Evolutionary conservation across 192 early-diverging fungal genomes (phyloP).

Genomic region (Backusella psychrophila): DNA sequence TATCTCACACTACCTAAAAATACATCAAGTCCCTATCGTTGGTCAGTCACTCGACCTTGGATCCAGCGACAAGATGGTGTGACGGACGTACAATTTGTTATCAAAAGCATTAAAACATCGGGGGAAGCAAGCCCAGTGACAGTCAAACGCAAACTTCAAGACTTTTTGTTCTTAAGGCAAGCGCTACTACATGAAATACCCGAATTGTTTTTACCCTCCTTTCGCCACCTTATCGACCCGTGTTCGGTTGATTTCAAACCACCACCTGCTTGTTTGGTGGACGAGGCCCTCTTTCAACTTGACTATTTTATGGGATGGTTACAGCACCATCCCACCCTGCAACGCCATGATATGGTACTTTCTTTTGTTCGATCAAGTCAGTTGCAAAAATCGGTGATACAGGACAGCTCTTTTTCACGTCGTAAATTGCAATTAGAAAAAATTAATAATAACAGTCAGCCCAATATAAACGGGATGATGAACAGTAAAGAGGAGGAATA

Average conservation of each 20-base stretch:
- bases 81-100: constrained; percentile 35
- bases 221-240: constrained; percentile 38
- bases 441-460: constrained; percentile 32
- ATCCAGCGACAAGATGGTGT: constrained; percentile 26
- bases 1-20: background rate
- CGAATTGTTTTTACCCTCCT: constrained; percentile 43
- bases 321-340: constrained; percentile 38
- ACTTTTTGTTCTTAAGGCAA: constrained; percentile 42
- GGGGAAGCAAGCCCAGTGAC: constrained; percentile 30
- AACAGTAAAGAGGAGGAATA: constrained; percentile 39
- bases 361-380: constrained; percentile 42
- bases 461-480: constrained; percentile 17
- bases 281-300: constrained; percentile 26
- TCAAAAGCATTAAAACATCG: constrained; percentile 39
- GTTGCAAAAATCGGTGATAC: constrained; percentile 35
- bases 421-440: constrained; percentile 42
- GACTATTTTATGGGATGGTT: constrained; percentile 43
- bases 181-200: constrained; percentile 40
- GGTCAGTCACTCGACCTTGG: constrained; percentile 36
- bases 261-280: constrained; percentile 35
- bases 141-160: constrained; percentile 42
- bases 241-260: constrained; percentile 35
- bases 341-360: constrained; percentile 43
- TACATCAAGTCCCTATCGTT: background rate
- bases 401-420: constrained; percentile 33